Evolutionary conservation across 2,329 filamentous ascomycete genomes (phyloP).

Genomic region (Arthrobotrys megalospora): DNA sequence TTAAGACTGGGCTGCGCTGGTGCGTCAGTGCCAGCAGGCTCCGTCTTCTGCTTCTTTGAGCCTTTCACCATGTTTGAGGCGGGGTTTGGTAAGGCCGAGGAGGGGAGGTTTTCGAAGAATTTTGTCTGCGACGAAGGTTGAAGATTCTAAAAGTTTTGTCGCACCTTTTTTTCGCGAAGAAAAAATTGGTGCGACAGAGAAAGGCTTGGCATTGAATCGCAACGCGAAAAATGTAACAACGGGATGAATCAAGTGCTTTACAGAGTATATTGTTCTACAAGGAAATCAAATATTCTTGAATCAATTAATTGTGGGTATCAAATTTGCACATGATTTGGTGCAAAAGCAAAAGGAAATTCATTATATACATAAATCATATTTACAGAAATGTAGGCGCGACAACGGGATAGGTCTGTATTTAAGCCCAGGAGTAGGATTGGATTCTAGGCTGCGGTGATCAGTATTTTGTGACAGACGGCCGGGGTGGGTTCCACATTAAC

Average conservation of each 20-base stretch:
- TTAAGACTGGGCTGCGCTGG: conserved; percentile 24
- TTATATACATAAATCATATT: neutral
- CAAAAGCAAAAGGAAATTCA: neutral
- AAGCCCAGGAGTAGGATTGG: too few relatives aligned
- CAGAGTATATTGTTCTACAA: too few relatives aligned
- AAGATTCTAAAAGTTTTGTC: conserved; percentile 31
- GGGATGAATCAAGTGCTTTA: neutral
- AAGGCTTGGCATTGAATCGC: conserved; percentile 19
- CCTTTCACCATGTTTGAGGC: conserved; percentile 45
- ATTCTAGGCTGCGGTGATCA: too few relatives aligned
- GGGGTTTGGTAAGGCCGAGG: neutral
- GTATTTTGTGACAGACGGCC: too few relatives aligned
- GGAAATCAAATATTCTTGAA: neutral
- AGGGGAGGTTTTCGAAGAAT: neutral
- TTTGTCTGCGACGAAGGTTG: conserved; percentile 4
- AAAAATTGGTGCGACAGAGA: conserved; percentile 51
- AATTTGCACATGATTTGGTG: neutral
- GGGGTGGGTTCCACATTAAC: too few relatives aligned
- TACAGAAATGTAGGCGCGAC: neutral
- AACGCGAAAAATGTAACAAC: conserved; percentile 47
- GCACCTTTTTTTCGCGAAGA: conserved; percentile 28
- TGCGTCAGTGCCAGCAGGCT: neutral
- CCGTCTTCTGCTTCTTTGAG: conserved; percentile 45
- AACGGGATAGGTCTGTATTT: neutral
- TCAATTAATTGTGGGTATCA: conserved; percentile 6